Evolutionary conservation across 768 basidiomycete species (phyloP), one percentile per base, ranked within the genome.

Genomic region (Leccinum rimulosum): DNA sequence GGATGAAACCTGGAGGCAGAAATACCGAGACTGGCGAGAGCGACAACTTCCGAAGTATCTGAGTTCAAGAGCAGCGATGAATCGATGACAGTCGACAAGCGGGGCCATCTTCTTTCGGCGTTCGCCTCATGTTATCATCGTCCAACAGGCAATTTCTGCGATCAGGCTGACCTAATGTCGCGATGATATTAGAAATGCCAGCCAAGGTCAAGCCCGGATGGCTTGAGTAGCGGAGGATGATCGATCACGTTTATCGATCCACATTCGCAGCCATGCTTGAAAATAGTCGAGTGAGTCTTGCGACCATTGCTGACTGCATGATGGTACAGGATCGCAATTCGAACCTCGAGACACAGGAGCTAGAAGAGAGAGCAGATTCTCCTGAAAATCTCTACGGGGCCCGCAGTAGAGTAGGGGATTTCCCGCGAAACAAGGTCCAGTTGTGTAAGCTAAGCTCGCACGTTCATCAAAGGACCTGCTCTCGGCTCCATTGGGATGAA

Each of bases 91-190:
- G 49, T 31, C 3, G n/a, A 51, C 50, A 51, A 51, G 49, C 27
- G 19, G 14, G 25, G 40, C 36, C 54, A 38, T 53, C 30, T 19
- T 45, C 50, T 31, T 57, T 64, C 31, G 36, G 17, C 15, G 10
- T 33, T 31, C 31, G 56, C 68, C 68, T 64, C 65, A 31, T 69
- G 66, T 61, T 60, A 63, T 35, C 57, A 43, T 54, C 51, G 54
- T 47, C 47, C 49, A 52, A 40, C 52, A 48, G 35, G 58, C 36
- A 55, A 45, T 48, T 45, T 25, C 36, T 27, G 51, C 28, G 50
- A 55, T 54, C 35, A 33, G 25, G 50, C 15, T 33, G 52, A 65
- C 57, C 56, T 55, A 40, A 43, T 48, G 47, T 40, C 27, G 36
- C 22, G 31, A 55, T 49, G 52, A 28, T 35, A 35, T 19, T 53